phyloP scores from a whole-genome alignment of 805 yeast species.

The Kodamaea hsintzibuensis region DNA sequence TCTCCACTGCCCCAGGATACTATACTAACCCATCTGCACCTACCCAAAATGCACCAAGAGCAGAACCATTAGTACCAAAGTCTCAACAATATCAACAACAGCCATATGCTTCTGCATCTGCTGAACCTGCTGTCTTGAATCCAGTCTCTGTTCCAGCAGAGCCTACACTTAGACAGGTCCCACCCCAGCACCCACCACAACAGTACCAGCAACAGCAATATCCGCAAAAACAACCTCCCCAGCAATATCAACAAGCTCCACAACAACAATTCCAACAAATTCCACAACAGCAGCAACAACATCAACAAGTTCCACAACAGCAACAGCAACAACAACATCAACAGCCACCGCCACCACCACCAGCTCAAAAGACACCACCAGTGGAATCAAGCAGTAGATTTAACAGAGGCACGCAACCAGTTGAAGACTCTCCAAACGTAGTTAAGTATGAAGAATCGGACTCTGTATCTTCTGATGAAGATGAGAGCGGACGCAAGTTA shows the following conservation, averaged over 20 bases:
- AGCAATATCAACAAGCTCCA: not conserved
- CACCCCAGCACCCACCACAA: not conserved
- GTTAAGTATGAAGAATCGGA: conserved; percentile 30
- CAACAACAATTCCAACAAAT: conserved; percentile 10
- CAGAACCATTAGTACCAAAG: not conserved
- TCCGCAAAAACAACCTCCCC: not conserved
- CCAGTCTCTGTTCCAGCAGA: not conserved
- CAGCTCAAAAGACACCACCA: not conserved
- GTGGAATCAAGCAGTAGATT: conserved; percentile 24
- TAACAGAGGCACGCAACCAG: not conserved
- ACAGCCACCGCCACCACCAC: not conserved
- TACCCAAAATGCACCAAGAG: not conserved
- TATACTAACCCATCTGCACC: conserved; percentile 11
- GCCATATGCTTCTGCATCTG: not conserved
- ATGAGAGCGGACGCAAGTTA: conserved; percentile 23
- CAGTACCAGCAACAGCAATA: conserved; percentile 12
- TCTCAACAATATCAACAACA: not conserved
- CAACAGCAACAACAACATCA: not conserved
- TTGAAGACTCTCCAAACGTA: conserved; percentile 35
- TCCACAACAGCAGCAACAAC: conserved; percentile 4
- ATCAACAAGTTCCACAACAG: not conserved
- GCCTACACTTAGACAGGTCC: not conserved
- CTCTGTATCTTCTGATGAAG: conserved; percentile 32
- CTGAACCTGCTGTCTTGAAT: not conserved
- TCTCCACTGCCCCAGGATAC: conserved; percentile 9